phyloP scores from a whole-genome alignment of 2,329 filamentous ascomycete genomes.

The Huntiella omanensis region DNA sequence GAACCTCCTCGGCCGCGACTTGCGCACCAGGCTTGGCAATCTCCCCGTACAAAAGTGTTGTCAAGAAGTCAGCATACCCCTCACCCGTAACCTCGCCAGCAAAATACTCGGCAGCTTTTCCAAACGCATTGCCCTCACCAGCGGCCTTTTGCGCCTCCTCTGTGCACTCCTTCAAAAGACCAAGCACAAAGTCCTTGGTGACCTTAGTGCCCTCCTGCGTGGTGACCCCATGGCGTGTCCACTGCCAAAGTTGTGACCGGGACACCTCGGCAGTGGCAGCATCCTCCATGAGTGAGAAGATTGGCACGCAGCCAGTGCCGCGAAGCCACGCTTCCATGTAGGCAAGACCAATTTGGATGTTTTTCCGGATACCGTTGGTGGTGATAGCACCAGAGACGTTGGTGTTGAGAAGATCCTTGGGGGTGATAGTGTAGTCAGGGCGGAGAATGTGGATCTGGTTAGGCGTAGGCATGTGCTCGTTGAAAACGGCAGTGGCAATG shows the following conservation, averaged over 20 bases:
- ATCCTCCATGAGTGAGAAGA: conserved; percentile 98
- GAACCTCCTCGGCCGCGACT: no score
- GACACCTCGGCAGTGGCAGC: conserved; percentile 94
- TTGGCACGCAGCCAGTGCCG: conserved; percentile 86
- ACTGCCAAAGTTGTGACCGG: conserved; percentile 90
- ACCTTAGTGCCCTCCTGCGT: conserved; percentile 82
- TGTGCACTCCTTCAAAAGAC: conserved; percentile 71
- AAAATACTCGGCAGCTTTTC: conserved; percentile 83
- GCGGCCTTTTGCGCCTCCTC: conserved; percentile 56
- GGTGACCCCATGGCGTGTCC: conserved; percentile 53
- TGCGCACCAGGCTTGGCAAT: conserved; percentile 36
- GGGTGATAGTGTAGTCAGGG: conserved; percentile 71
- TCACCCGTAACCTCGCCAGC: conserved; percentile 84
- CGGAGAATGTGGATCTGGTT: conserved; percentile 88
- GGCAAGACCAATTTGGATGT: conserved; percentile 84
- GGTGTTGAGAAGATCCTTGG: conserved; percentile 92
- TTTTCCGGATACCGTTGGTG: conserved; percentile 91
- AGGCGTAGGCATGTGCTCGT: conserved; percentile 94
- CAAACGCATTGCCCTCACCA: conserved; percentile 77
- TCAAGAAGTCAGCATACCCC: conserved; percentile 94
- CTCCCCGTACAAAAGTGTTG: conserved; percentile 67
- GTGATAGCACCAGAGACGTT: conserved; percentile 86
- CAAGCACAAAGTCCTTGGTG: conserved; percentile 78
- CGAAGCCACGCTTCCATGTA: conserved; percentile 99
- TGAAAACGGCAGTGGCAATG: conserved; percentile 86